Evolutionary conservation across 106 monocot species (phyloP), one percentile per base, ranked within the genome.

Genomic region (Phalaenopsis equestris): DNA sequence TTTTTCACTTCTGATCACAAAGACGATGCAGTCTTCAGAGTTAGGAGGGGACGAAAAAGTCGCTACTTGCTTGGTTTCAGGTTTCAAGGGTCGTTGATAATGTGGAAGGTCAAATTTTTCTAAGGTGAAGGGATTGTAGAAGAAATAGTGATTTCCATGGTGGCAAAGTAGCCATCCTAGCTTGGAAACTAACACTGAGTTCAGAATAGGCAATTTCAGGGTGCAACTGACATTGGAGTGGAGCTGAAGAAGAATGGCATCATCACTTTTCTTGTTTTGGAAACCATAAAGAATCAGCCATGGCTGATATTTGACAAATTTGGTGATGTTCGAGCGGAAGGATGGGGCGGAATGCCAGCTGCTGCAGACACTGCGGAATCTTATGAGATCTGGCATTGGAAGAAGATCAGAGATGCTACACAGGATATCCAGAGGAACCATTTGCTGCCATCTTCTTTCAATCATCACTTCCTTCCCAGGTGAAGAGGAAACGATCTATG

Each of bases 41-140:
- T 11, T 72, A 72, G 72, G 72, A 72, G 72, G 72, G 41, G 68
- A 36, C 12, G 72, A 38, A 30, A 72, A 72, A 41, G 39, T 38
- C 10, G 72, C 72, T 38, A 72, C 72, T 41, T 72, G 41, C 11
- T 9, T 72, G 36, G 68, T 38, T 72, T 38, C 7, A 41, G 72
- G 72, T 72, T 41, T 41, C 72, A 10, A 72, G 39, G 72, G 41
- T 5, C 15, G 39, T 14, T 21, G 41, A 72, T 72, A 14, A 41
- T 72, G 39, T 1, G 72, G 41, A 72, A 72, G 39, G 15, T 77
- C 55, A 4, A 55, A 30, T 42, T 15, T 49, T 38, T 77, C 55
- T n/a, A 77, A 10, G 2, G 77, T 23, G 7, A 77, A 77, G 24
- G 77, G 55, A 38, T 77, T 56, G 55, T 48, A 76, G 76, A 77